Evolutionary conservation across 83 land plant species (phyloP).

Genomic region (Isoetes engelmannii): DNA sequence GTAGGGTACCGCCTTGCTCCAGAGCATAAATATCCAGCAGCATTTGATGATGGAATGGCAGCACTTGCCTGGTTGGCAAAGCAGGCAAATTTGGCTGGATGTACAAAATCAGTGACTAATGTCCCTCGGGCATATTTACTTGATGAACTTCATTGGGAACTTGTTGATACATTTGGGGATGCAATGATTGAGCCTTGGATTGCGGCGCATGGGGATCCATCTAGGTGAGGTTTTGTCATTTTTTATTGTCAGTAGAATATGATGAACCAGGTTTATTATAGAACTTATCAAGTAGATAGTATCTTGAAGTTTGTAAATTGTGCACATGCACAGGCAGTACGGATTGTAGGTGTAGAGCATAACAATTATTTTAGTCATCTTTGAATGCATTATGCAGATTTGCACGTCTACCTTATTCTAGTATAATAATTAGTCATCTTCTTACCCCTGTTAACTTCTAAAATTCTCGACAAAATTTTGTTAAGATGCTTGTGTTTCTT

Average conservation of each 20-base stretch:
- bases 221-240: conserved; percentile 36
- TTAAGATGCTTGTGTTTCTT: too few species aligned
- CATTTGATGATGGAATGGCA: conserved; percentile 83
- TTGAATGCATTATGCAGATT: too few species aligned
- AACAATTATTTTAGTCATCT: too few species aligned
- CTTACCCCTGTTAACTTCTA: too few species aligned
- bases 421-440: too few species aligned
- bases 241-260: neutral
- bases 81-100: conserved; percentile 82
- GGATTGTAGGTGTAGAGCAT: too few species aligned
- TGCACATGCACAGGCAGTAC: too few species aligned
- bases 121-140: conserved; percentile 23
- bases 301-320: too few species aligned
- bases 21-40: conserved; percentile 77
- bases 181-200: conserved; percentile 83
- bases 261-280: too few species aligned
- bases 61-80: conserved; percentile 79
- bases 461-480: too few species aligned
- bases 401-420: too few species aligned
- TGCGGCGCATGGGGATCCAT: conserved; percentile 89
- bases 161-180: conserved; percentile 68
- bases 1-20: conserved; percentile 85
- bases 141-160: conserved; percentile 36
- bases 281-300: too few species aligned
- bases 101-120: conserved; percentile 52